Base-by-base conservation (phyloP, 2,329 filamentous ascomycete genomes). In the Ophioceras dolichostomum region DNA sequence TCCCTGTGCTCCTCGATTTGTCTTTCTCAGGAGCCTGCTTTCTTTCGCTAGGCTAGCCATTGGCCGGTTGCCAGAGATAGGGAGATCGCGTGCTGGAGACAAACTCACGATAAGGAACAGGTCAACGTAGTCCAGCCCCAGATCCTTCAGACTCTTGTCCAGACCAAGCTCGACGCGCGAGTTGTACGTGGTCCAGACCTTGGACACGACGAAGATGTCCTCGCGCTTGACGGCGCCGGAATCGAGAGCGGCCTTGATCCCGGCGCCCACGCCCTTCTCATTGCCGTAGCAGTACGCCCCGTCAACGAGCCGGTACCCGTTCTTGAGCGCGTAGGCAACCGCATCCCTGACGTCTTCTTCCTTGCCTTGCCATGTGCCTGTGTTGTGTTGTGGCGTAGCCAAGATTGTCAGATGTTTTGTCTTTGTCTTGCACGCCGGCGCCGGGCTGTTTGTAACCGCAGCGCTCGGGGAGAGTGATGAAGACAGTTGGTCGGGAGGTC, bases 101-200 rank as follows among this genome's bases (percentile, higher is more conserved):
- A 26, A 32, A 31, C 62, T 46, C 44, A 67, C 63, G 40, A 93
- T 73, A 27, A 93, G 68, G 54, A 75, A 86, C 40, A 93, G 64
- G 55, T 93, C 86, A 5, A 93, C 70, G 55, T 93, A 89, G 45
- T 86, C 80, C 34, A 91, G 64, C 2, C 83, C 82, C 26, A 93
- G 63, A 41, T 71, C 69, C 60, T 79, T 73, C 54, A 91, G 64
- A 50, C 78, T 83, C 67, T 79, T 77, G 45, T 85, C 74, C 26
- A 91, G 67, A 26, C 71, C 76, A 49, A 80, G 63, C 58, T 82
- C 77, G 5, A 76, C 76, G 6, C 78, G 68, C 21, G 73, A 74
- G 57, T 81, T 79, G 63, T 83, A 88, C 36, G 82, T 85, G 51
- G 77, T 80, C 83, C 85, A 93, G 27, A 88, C 71, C 69, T 94